A percentile compares a stretch with the other conserved stretches of the same genome.
These are phyloP conservation scores for Amanita exitialis DNA, from an alignment of 768 basidiomycete species.

Conservation along the genomic window DNA sequence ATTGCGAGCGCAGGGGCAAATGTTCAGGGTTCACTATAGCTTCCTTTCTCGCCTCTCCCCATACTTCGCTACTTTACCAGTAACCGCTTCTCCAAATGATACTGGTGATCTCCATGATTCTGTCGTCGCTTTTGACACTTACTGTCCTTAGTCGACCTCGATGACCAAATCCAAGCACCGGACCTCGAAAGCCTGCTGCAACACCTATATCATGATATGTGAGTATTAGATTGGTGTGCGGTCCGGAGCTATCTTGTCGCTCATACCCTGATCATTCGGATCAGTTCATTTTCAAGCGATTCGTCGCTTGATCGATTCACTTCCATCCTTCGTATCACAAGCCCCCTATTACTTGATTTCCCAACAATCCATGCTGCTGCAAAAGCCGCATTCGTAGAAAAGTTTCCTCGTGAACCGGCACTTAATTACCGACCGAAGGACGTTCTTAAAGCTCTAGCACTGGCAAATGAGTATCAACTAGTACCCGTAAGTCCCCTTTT, in stretches of 20 bases:
- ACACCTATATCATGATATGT: slow-evolving; percentile 63
- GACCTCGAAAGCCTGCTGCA: slow-evolving; percentile 52
- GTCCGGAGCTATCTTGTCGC: neutral
- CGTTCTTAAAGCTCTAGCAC: slow-evolving; percentile 40
- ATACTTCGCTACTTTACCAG: slow-evolving; percentile 16
- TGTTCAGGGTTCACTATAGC: slow-evolving; percentile 49
- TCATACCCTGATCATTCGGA: neutral
- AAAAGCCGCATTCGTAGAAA: slow-evolving; percentile 26
- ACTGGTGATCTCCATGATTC: neutral
- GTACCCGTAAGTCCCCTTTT: slow-evolving; percentile 30
- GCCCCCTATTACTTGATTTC: slow-evolving; percentile 45
- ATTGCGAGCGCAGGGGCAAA: slow-evolving; percentile 29
- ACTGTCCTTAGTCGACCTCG: slow-evolving; percentile 22
- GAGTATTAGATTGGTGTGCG: slow-evolving; percentile 21
- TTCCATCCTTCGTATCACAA: slow-evolving; percentile 46
- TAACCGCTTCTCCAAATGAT: neutral
- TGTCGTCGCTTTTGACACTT: slow-evolving; percentile 1
- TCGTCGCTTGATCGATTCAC: slow-evolving; percentile 37
- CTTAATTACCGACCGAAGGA: slow-evolving; percentile 33
- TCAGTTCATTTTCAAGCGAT: slow-evolving; percentile 36
- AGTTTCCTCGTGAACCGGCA: slow-evolving; percentile 40
- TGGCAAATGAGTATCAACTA: slow-evolving; percentile 40
- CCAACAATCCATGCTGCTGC: slow-evolving; percentile 41
- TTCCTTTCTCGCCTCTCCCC: slow-evolving; percentile 44
- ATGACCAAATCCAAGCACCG: slow-evolving; percentile 24